Evolutionary conservation across 2,329 filamentous ascomycete genomes (phyloP).

Genomic region (Botrytis tulipae): DNA sequence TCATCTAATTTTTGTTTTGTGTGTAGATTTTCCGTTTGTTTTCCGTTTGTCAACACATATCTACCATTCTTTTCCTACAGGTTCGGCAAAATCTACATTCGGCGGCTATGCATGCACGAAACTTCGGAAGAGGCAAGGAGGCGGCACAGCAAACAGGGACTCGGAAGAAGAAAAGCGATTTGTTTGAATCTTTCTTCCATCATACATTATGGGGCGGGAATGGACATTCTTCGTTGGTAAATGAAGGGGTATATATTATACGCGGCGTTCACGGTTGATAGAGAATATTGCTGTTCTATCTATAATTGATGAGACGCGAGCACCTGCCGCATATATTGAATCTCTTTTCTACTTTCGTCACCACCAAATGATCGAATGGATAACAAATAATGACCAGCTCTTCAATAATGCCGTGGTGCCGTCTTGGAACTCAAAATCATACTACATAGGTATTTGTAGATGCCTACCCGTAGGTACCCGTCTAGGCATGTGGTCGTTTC

Average conservation of each 20-base stretch:
- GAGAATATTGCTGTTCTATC: background rate
- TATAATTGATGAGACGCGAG: background rate
- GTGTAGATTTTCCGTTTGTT: background rate
- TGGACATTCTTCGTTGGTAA: background rate
- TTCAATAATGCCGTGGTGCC: background rate
- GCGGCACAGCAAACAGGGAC: background rate
- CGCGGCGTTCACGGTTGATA: background rate
- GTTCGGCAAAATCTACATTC: background rate
- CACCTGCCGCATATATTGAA: background rate
- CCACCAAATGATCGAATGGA: background rate
- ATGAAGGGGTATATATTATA: background rate
- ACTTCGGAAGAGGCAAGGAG: background rate
- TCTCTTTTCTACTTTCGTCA: background rate
- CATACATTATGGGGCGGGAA: background rate
- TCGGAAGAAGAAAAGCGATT: background rate
- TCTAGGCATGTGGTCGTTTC: background rate
- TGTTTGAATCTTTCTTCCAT: too few relatives aligned
- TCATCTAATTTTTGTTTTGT: background rate
- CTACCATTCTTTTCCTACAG: background rate
- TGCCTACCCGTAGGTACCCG: background rate
- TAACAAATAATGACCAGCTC: background rate
- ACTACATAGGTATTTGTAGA: background rate
- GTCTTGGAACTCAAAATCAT: background rate
- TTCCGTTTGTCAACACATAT: background rate
- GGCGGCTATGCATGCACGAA: conserved; percentile 1